These are phyloP conservation scores for Saturnispora sanitii DNA, from an alignment of 805 yeast species.

Conservation along the genomic window DNA sequence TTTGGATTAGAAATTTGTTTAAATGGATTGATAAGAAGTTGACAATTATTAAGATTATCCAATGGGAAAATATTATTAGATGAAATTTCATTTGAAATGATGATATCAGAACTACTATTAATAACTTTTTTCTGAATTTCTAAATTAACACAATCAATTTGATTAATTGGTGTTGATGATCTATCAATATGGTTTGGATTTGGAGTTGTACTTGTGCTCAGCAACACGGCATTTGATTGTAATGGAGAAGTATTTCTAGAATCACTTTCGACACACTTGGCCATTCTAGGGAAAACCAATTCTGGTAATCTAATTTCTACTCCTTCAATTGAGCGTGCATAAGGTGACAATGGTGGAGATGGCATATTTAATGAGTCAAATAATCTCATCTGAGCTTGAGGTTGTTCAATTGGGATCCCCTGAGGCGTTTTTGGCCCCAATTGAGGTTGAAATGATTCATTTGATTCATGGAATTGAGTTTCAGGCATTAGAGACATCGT, in stretches of 20 bases:
- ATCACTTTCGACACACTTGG: conserved; percentile 13
- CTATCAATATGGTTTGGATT: not conserved
- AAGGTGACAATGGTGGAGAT: conserved; percentile 31
- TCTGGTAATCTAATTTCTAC: conserved; percentile 23
- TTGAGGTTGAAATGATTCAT: not conserved
- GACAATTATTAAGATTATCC: conserved; percentile 34
- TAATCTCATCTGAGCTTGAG: not conserved
- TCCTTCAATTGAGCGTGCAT: conserved; percentile 21
- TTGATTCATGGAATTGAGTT: not conserved
- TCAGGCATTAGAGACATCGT: not conserved
- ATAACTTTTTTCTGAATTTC: not conserved
- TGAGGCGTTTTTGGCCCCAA: not conserved
- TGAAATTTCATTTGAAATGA: not conserved
- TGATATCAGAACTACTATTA: not conserved
- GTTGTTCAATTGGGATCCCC: too few species aligned
- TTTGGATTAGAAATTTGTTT: conserved; percentile 30
- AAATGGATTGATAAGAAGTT: conserved; percentile 47
- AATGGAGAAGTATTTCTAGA: conserved; percentile 8
- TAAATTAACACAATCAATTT: not conserved
- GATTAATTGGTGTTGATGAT: not conserved
- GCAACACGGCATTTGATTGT: too few species aligned
- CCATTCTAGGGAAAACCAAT: conserved; percentile 21
- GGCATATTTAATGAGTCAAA: conserved; percentile 22
- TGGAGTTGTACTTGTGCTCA: not conserved
- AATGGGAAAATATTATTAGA: conserved; percentile 31